Evolutionary conservation across 306 rosid species (phyloP), one percentile per base, ranked within the genome.

Genomic region (Fragaria nilgerrensis): DNA sequence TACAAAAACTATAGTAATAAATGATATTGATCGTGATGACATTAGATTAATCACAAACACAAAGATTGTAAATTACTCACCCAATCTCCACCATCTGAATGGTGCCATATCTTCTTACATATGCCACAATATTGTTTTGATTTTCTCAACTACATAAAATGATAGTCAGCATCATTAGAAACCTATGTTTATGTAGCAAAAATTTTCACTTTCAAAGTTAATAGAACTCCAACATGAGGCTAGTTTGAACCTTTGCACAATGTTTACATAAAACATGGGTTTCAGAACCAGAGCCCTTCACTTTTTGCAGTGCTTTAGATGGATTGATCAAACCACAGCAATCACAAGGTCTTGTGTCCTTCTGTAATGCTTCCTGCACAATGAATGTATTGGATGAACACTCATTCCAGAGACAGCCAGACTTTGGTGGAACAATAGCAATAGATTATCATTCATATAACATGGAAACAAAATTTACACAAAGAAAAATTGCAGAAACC

Each of bases 101-200:
- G 97, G 84, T 89, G 97, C 97, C 97, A 95, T 64, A 91, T 89
- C 88, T 83, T 85, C 91, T 89, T 87, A 89, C 99, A 95, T 84
- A 95, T 87, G 78, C 99, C 97, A 88, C 99, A 92, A 77, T 90
- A 92, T 83, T 95, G 99, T 80, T 89, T 91, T 73, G 97, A 95
- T 80, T 95, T 91, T 77, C 69, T 88, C 74, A 95, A 83, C 99
- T 95, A 84, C 62, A 77, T 71, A 48, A 72, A 69, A 65, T 34
- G 68, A 78, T 36, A 68, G 82, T 34, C 14, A 70, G 39, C 29
- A 56, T 67, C 34, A 20, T 72, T 78, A 69, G 66, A 65, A 75
- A 76, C 56, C 78, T 56, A 43, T 3, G 66, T 9, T 15, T 6
- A 71, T 41, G 52, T 39, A 43, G 4, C 2, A 13, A 25, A 32